Conservation (phyloP, 2,329 filamentous ascomycete species). For the Didymella sp. region DNA sequence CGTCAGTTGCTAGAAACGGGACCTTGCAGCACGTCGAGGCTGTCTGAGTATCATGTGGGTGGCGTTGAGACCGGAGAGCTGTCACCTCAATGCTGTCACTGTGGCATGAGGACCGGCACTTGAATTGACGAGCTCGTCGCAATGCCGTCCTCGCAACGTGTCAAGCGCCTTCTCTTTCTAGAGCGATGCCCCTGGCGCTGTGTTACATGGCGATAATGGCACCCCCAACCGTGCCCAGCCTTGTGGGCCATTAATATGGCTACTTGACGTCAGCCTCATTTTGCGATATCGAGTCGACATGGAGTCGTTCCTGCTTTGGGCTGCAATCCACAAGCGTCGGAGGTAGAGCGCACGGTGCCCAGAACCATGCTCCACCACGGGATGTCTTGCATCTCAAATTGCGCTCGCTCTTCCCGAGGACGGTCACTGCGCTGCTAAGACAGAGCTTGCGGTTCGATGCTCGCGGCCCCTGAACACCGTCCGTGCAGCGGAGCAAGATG, state of each 20-base stretch:
- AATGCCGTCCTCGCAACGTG: conserved; percentile 13
- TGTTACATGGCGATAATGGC: conserved; percentile 14
- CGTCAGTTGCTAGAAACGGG: conserved; percentile 14
- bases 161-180: conserved; percentile 21
- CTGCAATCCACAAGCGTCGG: conserved; percentile 15
- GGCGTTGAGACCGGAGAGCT: neutral
- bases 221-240: conserved; percentile 17
- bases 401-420: conserved; percentile 15
- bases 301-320: conserved; percentile 14
- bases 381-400: conserved; percentile 31
- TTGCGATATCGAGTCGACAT: conserved; percentile 15
- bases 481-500: conserved; percentile 3
- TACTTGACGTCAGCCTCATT: conserved; percentile 20
- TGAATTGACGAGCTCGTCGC: conserved; percentile 1
- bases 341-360: conserved; percentile 6
- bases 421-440: conserved; percentile 4
- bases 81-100: neutral
- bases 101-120: conserved; percentile 10
- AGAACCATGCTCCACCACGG: conserved; percentile 21
- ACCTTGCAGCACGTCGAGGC: conserved; percentile 15
- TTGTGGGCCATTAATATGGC: conserved; percentile 11
- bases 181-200: conserved; percentile 11
- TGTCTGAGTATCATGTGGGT: conserved; percentile 17
- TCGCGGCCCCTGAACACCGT: conserved; percentile 15
- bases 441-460: conserved; percentile 9